Percentiles rank a stretch among this genome's conserved stretches.
phyloP scores from a whole-genome alignment of 257 asterid genomes.

The Gentiana straminea region DNA sequence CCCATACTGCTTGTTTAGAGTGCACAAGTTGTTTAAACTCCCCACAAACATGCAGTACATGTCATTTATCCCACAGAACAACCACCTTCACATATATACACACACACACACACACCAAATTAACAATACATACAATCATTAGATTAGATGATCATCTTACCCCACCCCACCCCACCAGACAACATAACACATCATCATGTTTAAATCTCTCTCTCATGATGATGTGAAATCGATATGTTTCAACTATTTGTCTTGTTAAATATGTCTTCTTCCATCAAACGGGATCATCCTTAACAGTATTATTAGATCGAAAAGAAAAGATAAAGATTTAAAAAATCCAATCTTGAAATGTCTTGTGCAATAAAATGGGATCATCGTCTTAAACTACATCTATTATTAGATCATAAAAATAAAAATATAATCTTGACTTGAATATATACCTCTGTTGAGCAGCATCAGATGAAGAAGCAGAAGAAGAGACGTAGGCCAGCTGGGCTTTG shows the following conservation, averaged over 20 bases:
- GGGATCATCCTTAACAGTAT: no score
- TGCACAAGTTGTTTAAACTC: conserved; percentile 46
- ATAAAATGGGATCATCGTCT: background rate
- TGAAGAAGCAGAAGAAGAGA: conserved; percentile 32
- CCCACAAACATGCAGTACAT: conserved; percentile 79
- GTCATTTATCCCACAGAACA: conserved; percentile 73
- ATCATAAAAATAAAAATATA: background rate
- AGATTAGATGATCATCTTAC: no score
- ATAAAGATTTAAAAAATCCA: no score
- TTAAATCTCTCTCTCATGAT: no score
- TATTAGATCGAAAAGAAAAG: no score
- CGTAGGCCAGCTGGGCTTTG: conserved; percentile 53
- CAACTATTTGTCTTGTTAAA: no score
- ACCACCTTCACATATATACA: conserved; percentile 33
- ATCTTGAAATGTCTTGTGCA: background rate
- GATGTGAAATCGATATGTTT: no score
- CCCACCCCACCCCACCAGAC: no score
- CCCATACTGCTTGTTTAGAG: conserved; percentile 80
- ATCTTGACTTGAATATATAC: conserved; percentile 15
- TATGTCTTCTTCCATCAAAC: no score
- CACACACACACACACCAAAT: background rate
- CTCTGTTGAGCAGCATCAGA: conserved; percentile 32
- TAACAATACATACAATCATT: no score
- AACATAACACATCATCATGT: no score
- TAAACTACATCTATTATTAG: background rate